These are phyloP conservation scores for Oidium heveae DNA, from an alignment of 2,329 filamentous ascomycete genomes.

Conservation along the genomic window DNA sequence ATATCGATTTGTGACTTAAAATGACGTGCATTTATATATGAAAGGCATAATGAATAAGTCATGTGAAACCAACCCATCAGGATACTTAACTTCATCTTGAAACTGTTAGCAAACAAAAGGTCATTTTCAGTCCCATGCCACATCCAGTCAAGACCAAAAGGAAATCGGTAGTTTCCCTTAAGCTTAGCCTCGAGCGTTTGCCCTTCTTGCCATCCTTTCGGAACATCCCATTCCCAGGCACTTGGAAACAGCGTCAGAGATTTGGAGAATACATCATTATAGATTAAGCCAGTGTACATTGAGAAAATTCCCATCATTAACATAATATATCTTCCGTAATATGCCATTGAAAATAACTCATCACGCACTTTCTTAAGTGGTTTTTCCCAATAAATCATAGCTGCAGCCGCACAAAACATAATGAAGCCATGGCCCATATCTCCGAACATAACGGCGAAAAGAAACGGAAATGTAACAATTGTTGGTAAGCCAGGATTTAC, in stretches of 20 bases:
- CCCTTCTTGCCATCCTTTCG: conserved; percentile 38
- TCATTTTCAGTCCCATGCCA: conserved; percentile 96
- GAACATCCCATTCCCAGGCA: conserved; percentile 51
- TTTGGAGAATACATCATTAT: conserved; percentile 94
- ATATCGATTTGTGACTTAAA: conserved; percentile 92
- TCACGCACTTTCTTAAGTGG: conserved; percentile 76
- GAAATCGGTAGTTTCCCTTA: conserved; percentile 56
- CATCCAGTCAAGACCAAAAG: conserved; percentile 83
- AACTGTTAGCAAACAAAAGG: conserved; percentile 87
- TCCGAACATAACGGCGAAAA: conserved; percentile 99
- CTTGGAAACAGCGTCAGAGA: conserved; percentile 72
- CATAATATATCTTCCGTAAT: conserved; percentile 96
- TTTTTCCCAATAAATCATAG: conserved; percentile 96
- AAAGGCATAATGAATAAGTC: conserved; percentile 90
- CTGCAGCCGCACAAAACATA: conserved; percentile 58
- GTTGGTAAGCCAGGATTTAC: conserved; percentile 90
- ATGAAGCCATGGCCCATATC: conserved; percentile 84
- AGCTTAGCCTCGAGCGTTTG: conserved; percentile 40
- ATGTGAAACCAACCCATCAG: conserved; percentile 94
- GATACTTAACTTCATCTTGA: conserved; percentile 99
- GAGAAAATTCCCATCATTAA: conserved; percentile 96
- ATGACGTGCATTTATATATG: conserved; percentile 78
- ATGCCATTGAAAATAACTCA: conserved; percentile 94
- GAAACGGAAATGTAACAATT: conserved; percentile 94
- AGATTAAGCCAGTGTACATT: conserved; percentile 87